These are phyloP conservation scores for Elsinoe perseae DNA, from an alignment of 2,329 filamentous ascomycete genomes.

Conservation along the genomic window DNA sequence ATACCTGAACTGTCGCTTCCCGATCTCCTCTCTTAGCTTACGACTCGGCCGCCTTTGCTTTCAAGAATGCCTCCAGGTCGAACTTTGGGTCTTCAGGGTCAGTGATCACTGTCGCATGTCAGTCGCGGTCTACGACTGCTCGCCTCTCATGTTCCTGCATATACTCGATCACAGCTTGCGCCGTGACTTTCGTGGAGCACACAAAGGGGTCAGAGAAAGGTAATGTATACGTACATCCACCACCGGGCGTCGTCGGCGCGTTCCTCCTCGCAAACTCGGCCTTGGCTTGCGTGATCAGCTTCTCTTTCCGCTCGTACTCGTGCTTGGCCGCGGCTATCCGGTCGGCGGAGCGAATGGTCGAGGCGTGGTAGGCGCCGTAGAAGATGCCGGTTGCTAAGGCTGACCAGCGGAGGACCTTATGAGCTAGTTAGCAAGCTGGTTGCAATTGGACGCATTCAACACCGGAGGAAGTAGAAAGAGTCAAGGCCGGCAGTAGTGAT, in stretches of 20 bases:
- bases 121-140: neutral
- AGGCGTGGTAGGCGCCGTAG: constrained; percentile 94
- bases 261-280: constrained; percentile 79
- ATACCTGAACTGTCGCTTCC: neutral
- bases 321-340: constrained; percentile 63
- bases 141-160: neutral
- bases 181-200: neutral
- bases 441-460: too few relatives aligned
- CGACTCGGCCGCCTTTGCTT: constrained; percentile 17
- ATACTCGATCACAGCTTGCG: neutral
- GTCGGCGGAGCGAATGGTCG: constrained; percentile 64
- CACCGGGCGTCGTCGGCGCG: constrained; percentile 38
- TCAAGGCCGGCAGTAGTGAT: too few relatives aligned
- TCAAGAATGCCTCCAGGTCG: constrained; percentile 80
- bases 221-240: constrained; percentile 19
- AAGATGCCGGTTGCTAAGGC: constrained; percentile 85
- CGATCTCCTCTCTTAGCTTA: neutral
- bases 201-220: neutral
- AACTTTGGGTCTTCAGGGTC: constrained; percentile 84
- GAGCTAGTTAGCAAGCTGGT: neutral
- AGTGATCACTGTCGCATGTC: constrained; percentile 49
- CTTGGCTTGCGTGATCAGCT: constrained; percentile 88
- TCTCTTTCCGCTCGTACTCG: constrained; percentile 85
- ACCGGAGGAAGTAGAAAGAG: neutral
- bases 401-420: constrained; percentile 91